Base-by-base conservation (phyloP, 805 yeast species). In the Candida quercuum region DNA sequence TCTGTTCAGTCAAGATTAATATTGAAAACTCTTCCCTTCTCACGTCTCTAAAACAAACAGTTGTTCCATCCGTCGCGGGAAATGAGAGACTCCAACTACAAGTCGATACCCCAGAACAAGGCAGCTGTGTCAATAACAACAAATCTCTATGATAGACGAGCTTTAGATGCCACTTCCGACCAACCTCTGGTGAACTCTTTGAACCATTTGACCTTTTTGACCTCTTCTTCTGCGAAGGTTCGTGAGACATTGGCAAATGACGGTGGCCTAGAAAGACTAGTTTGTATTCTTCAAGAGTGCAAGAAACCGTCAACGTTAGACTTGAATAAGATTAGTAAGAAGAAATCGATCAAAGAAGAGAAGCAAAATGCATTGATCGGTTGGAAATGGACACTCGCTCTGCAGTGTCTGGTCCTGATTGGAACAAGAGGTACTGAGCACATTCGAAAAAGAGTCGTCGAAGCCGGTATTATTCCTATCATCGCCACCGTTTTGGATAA, bases 351-450 rank as follows among this genome's bases (percentile, higher is more conserved):
- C 19, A 45, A 51, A 31, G 53, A 57, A 42, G 64, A 57, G 45
- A 64, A 65, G 40, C 47, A 48, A 38, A 47, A 55, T 31, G 72
- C 79, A 19, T 67, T 86, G 45, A 69, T 83, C n/a, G 89, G 95
- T 0, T 91, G 96, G 96, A 91, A 91, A 64, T 91, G 99, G 99
- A 86, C 95, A 6, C 65, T 91, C 38, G 86, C 97, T 0, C 79
- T 93, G 54, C 99, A 91, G 64, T 89, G 97, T 57, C 65, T 91
- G 39, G 95, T 91, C 1, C 71, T 87, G 39, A 78, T 91, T 15
- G 96, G 97, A 12, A 88, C 97, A 1, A 72, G 97, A 48, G 99
- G 99, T 18, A 79, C 94, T 2, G 97, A 89, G 59, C 65, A 69
- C 36, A 86, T 89, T 34, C 70, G 99, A 36, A 79, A 81, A 48